Conservation (phyloP, 1,284 basidiomycete genomes). For the Pyrrhoderma noxium region DNA sequence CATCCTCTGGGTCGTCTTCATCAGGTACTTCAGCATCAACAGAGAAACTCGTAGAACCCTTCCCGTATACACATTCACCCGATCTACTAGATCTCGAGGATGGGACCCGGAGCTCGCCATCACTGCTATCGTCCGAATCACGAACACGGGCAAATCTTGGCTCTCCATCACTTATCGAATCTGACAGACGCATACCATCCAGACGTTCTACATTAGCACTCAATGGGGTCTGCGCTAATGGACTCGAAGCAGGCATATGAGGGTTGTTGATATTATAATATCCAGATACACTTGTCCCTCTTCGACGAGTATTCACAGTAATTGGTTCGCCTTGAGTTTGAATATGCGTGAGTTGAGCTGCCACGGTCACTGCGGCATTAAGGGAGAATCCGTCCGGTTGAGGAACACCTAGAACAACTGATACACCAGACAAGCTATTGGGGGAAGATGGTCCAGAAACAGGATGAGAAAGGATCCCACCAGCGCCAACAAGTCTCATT, state of each 20-base stretch:
- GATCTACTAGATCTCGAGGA: background rate
- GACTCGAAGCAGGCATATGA: constrained; percentile 9
- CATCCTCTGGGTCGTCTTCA: background rate
- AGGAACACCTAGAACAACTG: background rate
- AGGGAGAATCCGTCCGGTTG: constrained; percentile 11
- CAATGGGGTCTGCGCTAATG: constrained; percentile 15
- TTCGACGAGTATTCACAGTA: background rate
- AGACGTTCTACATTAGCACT: no score
- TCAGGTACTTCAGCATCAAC: constrained; percentile 12
- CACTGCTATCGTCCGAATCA: no score
- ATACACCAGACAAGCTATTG: constrained; percentile 14
- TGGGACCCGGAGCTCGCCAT: background rate
- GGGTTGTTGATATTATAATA: background rate
- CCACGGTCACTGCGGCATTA: background rate
- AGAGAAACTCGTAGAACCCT: constrained; percentile 1
- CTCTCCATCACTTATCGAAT: no score
- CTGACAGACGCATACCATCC: no score
- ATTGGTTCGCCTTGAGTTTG: background rate
- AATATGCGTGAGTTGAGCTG: background rate
- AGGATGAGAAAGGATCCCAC: constrained; percentile 14
- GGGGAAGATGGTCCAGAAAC: constrained; percentile 14
- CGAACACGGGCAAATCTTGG: no score
- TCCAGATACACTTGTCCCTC: constrained; percentile 1
- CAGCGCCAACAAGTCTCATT: constrained; percentile 13
- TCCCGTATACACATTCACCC: constrained; percentile 12